phyloP scores from a whole-genome alignment of 2,329 filamentous ascomycete species.

The Aspergillus sp. region DNA sequence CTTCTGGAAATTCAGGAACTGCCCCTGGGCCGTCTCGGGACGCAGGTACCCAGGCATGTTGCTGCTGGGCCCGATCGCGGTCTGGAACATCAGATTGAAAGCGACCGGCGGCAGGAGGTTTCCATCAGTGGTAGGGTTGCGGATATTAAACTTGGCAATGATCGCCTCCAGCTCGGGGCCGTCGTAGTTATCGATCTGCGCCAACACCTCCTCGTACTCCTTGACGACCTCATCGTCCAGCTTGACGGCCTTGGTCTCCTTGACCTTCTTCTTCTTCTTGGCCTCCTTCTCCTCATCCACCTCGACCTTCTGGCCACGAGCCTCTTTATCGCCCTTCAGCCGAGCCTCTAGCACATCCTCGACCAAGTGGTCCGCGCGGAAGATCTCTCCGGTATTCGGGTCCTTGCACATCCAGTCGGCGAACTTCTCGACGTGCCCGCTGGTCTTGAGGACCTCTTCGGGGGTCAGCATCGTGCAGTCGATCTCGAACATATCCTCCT shows the following conservation, averaged over 20 bases:
- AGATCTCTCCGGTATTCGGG: constrained; percentile 91
- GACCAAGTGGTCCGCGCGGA: constrained; percentile 91
- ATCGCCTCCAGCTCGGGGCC: constrained; percentile 77
- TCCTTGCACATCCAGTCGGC: constrained; percentile 99
- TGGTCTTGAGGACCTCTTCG: constrained; percentile 86
- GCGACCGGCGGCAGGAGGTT: constrained; percentile 71
- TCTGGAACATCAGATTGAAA: constrained; percentile 99
- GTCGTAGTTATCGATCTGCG: constrained; percentile 91
- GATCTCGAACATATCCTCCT: constrained; percentile 92
- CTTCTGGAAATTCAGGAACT: constrained; percentile 96
- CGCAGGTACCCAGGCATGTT: constrained; percentile 77
- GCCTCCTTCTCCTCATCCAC: constrained; percentile 66
- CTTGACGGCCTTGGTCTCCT: constrained; percentile 68
- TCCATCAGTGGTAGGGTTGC: constrained; percentile 71
- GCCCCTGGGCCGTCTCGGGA: constrained; percentile 94
- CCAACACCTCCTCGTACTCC: constrained; percentile 86
- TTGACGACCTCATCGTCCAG: constrained; percentile 75
- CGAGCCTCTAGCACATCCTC: constrained; percentile 84
- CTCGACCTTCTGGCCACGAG: constrained; percentile 64
- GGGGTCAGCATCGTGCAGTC: constrained; percentile 93
- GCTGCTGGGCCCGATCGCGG: constrained; percentile 83
- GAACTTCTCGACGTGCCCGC: constrained; percentile 95
- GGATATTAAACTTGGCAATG: constrained; percentile 85
- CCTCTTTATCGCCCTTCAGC: constrained; percentile 84
- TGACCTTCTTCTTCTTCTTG: constrained; percentile 82